Evolutionary conservation across 1,284 basidiomycete species (phyloP).

Genomic region (Microbotryomycetes sp.): DNA sequence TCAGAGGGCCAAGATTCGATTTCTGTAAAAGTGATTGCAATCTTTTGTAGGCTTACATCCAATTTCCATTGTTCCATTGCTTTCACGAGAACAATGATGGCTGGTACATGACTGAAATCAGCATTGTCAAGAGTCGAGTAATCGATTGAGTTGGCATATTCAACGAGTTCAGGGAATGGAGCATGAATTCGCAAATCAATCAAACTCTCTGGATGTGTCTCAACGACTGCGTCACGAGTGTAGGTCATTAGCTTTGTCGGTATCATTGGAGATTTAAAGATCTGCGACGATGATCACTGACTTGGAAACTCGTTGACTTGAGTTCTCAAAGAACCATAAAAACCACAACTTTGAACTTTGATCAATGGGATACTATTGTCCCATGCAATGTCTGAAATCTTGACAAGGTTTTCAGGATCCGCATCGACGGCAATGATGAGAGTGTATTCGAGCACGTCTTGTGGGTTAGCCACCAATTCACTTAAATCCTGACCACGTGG

Average conservation of each 20-base stretch:
- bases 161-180: conserved; percentile 73
- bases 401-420: conserved; percentile 41
- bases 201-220: conserved; percentile 66
- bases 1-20: not conserved
- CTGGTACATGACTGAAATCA: conserved; percentile 80
- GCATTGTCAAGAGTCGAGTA: conserved; percentile 70
- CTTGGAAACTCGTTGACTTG: conserved; percentile 80
- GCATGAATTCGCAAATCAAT: conserved; percentile 81
- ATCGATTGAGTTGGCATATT: conserved; percentile 65
- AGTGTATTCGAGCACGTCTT: conserved; percentile 56
- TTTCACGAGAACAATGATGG: conserved; percentile 75
- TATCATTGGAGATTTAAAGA: conserved; percentile 6
- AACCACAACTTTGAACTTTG: conserved; percentile 72
- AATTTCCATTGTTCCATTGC: conserved; percentile 74
- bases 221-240: conserved; percentile 59
- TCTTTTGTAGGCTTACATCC: conserved; percentile 45
- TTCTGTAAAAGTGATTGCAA: not conserved
- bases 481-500: not conserved
- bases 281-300: conserved; percentile 45
- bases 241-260: no score
- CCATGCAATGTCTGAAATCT: conserved; percentile 48
- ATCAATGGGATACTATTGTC: conserved; percentile 59
- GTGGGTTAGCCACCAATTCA: conserved; percentile 33
- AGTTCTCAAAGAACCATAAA: conserved; percentile 77
- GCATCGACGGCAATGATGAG: conserved; percentile 81